Evolutionary conservation across 2,329 filamentous ascomycete species (phyloP).

Genomic region (Epichloe brachyelytri): DNA sequence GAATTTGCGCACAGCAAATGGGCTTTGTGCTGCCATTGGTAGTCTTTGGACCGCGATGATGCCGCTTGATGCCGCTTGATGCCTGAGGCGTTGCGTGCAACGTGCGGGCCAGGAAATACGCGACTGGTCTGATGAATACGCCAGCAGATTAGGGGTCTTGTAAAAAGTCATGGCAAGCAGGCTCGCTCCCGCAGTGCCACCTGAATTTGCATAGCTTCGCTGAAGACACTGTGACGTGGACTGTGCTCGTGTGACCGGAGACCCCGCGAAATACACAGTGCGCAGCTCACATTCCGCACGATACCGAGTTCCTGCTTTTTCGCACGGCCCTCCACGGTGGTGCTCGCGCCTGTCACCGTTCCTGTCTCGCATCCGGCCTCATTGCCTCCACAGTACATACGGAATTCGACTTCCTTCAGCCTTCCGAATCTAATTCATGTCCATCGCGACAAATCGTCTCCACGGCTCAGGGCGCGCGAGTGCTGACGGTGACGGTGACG

Average conservation of each 20-base stretch:
- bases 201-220: background rate
- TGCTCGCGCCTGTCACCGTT: background rate
- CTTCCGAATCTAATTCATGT: slow-evolving; percentile 9
- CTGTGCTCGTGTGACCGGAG: background rate
- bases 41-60: slow-evolving; percentile 4
- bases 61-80: background rate
- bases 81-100: slow-evolving; percentile 19
- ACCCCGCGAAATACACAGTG: background rate
- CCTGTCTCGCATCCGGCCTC: slow-evolving; percentile 5
- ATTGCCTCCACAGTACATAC: slow-evolving; percentile 4
- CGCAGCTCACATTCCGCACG: fast-evolving
- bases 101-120: slow-evolving; percentile 14
- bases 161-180: background rate
- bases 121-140: slow-evolving; percentile 15
- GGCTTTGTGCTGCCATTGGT: slow-evolving; percentile 4
- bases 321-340: background rate
- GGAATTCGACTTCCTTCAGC: background rate
- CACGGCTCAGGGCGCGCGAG: slow-evolving; percentile 14
- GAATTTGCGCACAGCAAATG: background rate
- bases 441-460: slow-evolving; percentile 14
- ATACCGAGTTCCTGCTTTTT: too few species aligned
- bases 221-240: background rate
- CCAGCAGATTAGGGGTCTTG: slow-evolving; percentile 1
- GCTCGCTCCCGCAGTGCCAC: background rate
- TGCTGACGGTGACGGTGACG: slow-evolving; percentile 10